Conservation (phyloP, 129 eudicot species). For the Flaveria linearis region DNA sequence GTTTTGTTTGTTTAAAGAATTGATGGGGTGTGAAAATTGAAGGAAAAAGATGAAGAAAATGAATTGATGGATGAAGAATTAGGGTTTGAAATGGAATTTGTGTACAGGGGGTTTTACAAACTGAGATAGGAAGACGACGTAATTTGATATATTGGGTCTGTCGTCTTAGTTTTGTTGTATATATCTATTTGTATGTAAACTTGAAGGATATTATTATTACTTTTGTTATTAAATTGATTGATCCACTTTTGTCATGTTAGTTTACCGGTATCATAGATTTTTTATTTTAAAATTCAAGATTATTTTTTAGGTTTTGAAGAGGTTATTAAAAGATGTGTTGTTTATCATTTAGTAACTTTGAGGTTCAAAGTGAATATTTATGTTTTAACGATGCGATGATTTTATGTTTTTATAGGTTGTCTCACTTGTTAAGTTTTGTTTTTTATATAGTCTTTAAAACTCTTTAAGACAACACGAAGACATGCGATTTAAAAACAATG, state of each 20-base stretch:
- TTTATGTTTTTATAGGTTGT: too few relatives aligned
- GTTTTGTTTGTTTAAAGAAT: not conserved
- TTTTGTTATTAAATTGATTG: not conserved
- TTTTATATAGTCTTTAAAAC: too few relatives aligned
- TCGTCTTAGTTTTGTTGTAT: not conserved
- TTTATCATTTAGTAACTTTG: too few relatives aligned
- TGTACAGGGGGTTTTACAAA: slow-evolving; percentile 36
- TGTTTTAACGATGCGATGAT: not conserved
- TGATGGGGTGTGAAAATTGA: slow-evolving; percentile 1
- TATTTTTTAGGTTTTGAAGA: too few relatives aligned
- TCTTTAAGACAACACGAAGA: too few relatives aligned
- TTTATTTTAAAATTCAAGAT: too few relatives aligned
- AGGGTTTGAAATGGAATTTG: slow-evolving; percentile 29
- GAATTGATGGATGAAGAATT: slow-evolving; percentile 22
- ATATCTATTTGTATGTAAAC: slow-evolving; percentile 1
- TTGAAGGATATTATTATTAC: not conserved
- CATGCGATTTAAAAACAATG: too few relatives aligned
- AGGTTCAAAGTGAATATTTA: not conserved
- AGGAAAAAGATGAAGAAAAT: not conserved
- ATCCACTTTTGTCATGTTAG: not conserved
- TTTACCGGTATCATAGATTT: not conserved
- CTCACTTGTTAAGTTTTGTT: too few relatives aligned
- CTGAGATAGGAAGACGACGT: slow-evolving; percentile 33
- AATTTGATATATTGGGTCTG: slow-evolving; percentile 11
- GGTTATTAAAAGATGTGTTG: too few relatives aligned